A percentile compares a stretch with the other conserved stretches of the same genome.
Conservation (phyloP, 768 basidiomycete species). For the Tremella yokohamensis region DNA sequence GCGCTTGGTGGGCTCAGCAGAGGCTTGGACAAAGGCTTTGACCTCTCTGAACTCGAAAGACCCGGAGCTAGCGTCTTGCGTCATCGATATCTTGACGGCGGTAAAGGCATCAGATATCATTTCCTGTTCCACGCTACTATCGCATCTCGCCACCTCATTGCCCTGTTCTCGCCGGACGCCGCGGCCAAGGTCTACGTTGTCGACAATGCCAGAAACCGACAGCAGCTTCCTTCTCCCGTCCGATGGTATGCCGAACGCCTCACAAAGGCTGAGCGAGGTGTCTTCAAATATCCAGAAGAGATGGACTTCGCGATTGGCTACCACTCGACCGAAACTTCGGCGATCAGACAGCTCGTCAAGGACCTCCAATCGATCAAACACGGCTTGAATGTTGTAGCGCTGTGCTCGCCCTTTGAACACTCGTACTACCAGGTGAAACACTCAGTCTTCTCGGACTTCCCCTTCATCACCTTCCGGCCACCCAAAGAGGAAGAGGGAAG, state of each 20-base stretch:
- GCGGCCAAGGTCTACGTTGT: slow-evolving; percentile 77
- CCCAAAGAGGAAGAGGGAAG: slow-evolving; percentile 59
- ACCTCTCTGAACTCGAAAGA: slow-evolving; percentile 73
- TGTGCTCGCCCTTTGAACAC: slow-evolving; percentile 82
- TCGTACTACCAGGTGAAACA: slow-evolving; percentile 71
- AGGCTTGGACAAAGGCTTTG: slow-evolving; percentile 76
- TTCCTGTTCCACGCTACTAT: slow-evolving; percentile 83
- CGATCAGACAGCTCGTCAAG: slow-evolving; percentile 79
- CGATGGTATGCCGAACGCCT: slow-evolving; percentile 67
- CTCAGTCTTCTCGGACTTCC: slow-evolving; percentile 74
- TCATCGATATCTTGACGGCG: slow-evolving; percentile 70
- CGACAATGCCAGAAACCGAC: slow-evolving; percentile 81
- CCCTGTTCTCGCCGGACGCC: slow-evolving; percentile 73
- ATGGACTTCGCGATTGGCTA: slow-evolving; percentile 60
- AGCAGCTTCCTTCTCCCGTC: slow-evolving; percentile 71
- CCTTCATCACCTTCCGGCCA: slow-evolving; percentile 74
- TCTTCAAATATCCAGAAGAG: slow-evolving; percentile 62
- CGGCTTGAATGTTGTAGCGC: slow-evolving; percentile 61
- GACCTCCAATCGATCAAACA: slow-evolving; percentile 74
- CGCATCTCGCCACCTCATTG: slow-evolving; percentile 77
- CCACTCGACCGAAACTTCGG: slow-evolving; percentile 71
- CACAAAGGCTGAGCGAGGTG: slow-evolving; percentile 55
- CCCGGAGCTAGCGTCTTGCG: slow-evolving; percentile 60
- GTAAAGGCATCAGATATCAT: slow-evolving; percentile 67
- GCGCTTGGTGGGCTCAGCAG: slow-evolving; percentile 68